A percentile compares a stretch with the other conserved stretches of the same genome.
Conservation (phyloP, 2,329 filamentous ascomycete species). For the Nannizziopsis arthrosporioides region DNA sequence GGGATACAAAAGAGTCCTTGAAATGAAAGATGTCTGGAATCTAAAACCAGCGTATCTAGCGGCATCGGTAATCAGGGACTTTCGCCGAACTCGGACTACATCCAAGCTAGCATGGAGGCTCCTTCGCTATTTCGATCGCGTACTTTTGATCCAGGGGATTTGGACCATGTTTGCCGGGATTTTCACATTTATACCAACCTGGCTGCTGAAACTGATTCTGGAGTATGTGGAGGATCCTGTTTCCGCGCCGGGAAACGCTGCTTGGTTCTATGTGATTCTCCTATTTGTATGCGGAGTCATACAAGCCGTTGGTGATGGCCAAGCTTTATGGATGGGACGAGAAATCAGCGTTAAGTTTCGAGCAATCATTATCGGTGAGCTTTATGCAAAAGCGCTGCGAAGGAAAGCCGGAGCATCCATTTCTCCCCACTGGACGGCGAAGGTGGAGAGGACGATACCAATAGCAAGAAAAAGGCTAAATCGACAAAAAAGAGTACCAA, state of each 20-base stretch:
- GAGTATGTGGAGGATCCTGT: slow-evolving; percentile 83
- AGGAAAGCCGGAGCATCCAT: slow-evolving; percentile 71
- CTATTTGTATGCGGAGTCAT: slow-evolving; percentile 73
- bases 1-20: slow-evolving; percentile 73
- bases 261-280: slow-evolving; percentile 91
- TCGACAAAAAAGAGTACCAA: slow-evolving; percentile 18
- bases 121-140: slow-evolving; percentile 68
- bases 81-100: slow-evolving; percentile 75
- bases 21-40: slow-evolving; percentile 85
- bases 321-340: slow-evolving; percentile 83
- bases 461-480: slow-evolving; percentile 26
- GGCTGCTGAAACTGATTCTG: slow-evolving; percentile 81
- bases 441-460: slow-evolving; percentile 42
- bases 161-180: slow-evolving; percentile 71
- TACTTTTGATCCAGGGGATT: slow-evolving; percentile 61
- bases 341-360: slow-evolving; percentile 88
- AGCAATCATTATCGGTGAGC: slow-evolving; percentile 91
- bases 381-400: slow-evolving; percentile 89
- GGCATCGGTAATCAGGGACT: slow-evolving; percentile 63
- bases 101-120: slow-evolving; percentile 67
- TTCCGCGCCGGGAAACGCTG: slow-evolving; percentile 65
- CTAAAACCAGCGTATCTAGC: slow-evolving; percentile 80
- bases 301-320: slow-evolving; percentile 70
- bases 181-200: slow-evolving; percentile 81
- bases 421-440: slow-evolving; percentile 31